Conservation (phyloP, 2,329 filamentous ascomycete genomes). For the Botrytis squamosa region DNA sequence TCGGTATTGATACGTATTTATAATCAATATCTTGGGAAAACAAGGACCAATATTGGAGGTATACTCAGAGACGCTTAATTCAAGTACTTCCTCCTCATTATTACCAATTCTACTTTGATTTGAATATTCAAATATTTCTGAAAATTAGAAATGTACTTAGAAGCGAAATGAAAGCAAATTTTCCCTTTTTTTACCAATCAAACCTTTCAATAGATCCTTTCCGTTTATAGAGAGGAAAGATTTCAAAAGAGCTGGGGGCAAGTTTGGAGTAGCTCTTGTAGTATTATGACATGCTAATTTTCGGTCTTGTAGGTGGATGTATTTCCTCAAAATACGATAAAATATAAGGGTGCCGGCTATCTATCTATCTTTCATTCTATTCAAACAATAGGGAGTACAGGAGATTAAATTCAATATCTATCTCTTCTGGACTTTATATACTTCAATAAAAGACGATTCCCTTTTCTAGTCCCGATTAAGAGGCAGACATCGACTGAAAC, state of each 20-base stretch:
- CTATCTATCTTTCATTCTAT: not conserved
- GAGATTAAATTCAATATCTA: not conserved
- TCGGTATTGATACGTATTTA: not conserved
- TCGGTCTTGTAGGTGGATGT: not conserved
- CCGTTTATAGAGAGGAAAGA: not conserved
- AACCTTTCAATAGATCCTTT: accelerated
- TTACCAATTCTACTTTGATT: not conserved
- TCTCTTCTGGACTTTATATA: accelerated
- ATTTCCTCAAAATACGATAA: not conserved
- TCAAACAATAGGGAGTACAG: not conserved
- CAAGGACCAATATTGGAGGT: not conserved
- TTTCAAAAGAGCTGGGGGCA: not conserved
- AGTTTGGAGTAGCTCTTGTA: not conserved
- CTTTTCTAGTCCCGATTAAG: too few species aligned
- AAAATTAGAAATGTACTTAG: not conserved
- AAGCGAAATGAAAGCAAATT: not conserved
- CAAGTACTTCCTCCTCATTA: accelerated
- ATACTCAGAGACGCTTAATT: not conserved
- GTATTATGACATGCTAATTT: not conserved
- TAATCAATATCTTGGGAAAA: accelerated
- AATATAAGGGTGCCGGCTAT: too few species aligned
- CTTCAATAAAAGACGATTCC: not conserved
- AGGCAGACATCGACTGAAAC: not conserved
- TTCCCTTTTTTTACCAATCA: not conserved
- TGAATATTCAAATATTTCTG: not conserved